These are phyloP conservation scores for Claviceps humidiphila DNA, from an alignment of 2,329 filamentous ascomycete species.

Conservation along the genomic window DNA sequence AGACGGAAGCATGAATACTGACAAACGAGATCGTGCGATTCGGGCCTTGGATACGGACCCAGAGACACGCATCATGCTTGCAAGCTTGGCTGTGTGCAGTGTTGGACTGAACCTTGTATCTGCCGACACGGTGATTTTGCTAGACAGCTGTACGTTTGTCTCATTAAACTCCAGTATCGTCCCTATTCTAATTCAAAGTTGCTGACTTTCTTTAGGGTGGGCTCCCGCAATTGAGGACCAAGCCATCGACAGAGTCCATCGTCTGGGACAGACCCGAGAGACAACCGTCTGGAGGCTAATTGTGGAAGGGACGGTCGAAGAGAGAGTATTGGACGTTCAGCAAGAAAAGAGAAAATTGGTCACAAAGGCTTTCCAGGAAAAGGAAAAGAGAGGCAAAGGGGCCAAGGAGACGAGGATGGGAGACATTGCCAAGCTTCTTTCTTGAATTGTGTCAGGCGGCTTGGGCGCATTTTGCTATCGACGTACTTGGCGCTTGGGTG, in stretches of 20 bases:
- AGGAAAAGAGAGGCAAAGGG: conserved; percentile 34
- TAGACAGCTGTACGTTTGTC: conserved; percentile 50
- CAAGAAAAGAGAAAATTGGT: conserved; percentile 67
- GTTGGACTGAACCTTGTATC: conserved; percentile 79
- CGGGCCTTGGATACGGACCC: conserved; percentile 52
- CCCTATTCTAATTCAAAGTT: no score
- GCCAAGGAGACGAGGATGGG: conserved; percentile 44
- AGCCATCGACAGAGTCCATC: conserved; percentile 76
- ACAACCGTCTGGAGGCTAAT: conserved; percentile 72
- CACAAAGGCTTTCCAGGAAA: conserved; percentile 67
- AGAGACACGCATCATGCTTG: conserved; percentile 61
- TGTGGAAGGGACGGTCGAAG: conserved; percentile 69
- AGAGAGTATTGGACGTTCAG: conserved; percentile 67
- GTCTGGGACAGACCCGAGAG: conserved; percentile 66
- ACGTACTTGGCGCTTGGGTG: no score
- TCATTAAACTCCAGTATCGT: no score
- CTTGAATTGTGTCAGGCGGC: conserved; percentile 7
- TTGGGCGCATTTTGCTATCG: neutral
- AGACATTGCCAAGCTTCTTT: conserved; percentile 37
- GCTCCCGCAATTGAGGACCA: conserved; percentile 88
- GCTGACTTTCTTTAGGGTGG: conserved; percentile 46
- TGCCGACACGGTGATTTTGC: conserved; percentile 72
- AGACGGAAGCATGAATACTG: conserved; percentile 65
- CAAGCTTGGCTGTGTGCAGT: conserved; percentile 67
- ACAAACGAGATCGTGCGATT: conserved; percentile 59